Percentiles rank a stretch among this genome's conserved stretches.
phyloP scores from a whole-genome alignment of 1,284 basidiomycete species.

The Pseudozyma flocculosa region DNA sequence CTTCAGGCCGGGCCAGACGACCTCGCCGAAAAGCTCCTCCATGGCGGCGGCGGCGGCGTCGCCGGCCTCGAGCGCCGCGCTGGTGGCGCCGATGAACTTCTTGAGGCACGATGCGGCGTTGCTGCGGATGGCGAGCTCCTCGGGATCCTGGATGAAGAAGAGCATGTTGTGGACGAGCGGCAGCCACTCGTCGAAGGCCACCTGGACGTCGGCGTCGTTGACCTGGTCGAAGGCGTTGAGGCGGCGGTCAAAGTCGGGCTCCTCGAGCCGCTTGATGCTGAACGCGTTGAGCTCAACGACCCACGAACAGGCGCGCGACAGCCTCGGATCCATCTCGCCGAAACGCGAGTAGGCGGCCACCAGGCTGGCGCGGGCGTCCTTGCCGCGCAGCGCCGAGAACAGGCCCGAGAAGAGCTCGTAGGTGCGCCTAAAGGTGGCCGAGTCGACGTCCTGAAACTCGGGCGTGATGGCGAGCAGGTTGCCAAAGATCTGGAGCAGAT shows the following conservation, averaged over 20 bases:
- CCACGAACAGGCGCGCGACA: conserved; percentile 39
- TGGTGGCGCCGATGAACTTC: conserved; percentile 66
- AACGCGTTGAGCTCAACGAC: conserved; percentile 73
- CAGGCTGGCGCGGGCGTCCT: conserved; percentile 35
- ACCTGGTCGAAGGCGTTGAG: conserved; percentile 74
- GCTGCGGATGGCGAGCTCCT: conserved; percentile 82
- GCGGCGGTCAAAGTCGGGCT: conserved; percentile 89
- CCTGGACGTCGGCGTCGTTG: conserved; percentile 67
- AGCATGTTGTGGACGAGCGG: conserved; percentile 82
- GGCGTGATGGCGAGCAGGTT: conserved; percentile 74
- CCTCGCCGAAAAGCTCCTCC: conserved; percentile 64
- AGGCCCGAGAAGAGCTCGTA: conserved; percentile 47
- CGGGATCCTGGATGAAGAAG: conserved; percentile 82
- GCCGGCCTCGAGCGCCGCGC: conserved; percentile 8
- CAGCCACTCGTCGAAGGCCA: conserved; percentile 68
- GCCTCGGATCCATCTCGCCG: conserved; percentile 30
- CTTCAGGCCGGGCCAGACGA: conserved; percentile 79
- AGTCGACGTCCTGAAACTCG: conserved; percentile 61
- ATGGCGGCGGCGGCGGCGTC: conserved; percentile 13
- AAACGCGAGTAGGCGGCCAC: conserved; percentile 46
- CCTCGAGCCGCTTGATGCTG: conserved; percentile 77
- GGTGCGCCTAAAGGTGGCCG: conserved; percentile 30
- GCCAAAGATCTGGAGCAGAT: conserved; percentile 76
- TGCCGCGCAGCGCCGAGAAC: conserved; percentile 41
- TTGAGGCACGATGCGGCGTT: conserved; percentile 77